Conservation (phyloP, 1,284 basidiomycete genomes). For the Moesziomyces aphidis region DNA sequence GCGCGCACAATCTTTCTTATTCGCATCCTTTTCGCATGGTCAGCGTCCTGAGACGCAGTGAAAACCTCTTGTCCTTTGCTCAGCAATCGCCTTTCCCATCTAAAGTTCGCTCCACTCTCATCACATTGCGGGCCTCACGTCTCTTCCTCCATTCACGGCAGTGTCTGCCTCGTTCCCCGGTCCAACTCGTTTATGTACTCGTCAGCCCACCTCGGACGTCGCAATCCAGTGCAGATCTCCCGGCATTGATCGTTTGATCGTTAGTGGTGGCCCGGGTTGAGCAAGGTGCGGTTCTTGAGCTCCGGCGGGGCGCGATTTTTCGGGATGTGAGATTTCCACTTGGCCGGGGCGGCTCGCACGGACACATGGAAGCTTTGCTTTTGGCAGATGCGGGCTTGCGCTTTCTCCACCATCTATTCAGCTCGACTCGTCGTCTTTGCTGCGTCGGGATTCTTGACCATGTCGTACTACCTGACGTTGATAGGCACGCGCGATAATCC, state of each 20-base stretch:
- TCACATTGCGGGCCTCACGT: background rate
- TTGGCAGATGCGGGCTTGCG: background rate
- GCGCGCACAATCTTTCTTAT: background rate
- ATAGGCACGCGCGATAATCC: slow-evolving; percentile 65
- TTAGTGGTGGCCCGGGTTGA: background rate
- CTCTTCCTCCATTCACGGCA: background rate
- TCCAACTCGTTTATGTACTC: background rate
- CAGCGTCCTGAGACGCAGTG: background rate
- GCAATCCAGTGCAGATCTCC: background rate
- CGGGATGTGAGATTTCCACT: background rate
- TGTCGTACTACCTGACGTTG: slow-evolving; percentile 64
- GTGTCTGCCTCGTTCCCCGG: no score
- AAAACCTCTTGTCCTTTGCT: background rate
- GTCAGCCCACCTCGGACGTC: background rate
- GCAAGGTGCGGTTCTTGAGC: background rate
- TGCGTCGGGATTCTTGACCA: slow-evolving; percentile 3
- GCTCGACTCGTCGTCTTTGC: background rate
- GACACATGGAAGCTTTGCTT: background rate
- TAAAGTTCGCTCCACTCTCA: background rate
- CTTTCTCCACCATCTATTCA: background rate
- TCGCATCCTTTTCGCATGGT: background rate
- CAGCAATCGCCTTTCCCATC: background rate
- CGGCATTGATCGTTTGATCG: background rate
- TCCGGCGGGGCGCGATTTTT: background rate
- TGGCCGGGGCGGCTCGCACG: background rate